A percentile compares a stretch with the other conserved stretches of the same genome.
Evolutionary conservation across 2,329 filamentous ascomycete genomes (phyloP).

Genomic region (Truncatella angustata): DNA sequence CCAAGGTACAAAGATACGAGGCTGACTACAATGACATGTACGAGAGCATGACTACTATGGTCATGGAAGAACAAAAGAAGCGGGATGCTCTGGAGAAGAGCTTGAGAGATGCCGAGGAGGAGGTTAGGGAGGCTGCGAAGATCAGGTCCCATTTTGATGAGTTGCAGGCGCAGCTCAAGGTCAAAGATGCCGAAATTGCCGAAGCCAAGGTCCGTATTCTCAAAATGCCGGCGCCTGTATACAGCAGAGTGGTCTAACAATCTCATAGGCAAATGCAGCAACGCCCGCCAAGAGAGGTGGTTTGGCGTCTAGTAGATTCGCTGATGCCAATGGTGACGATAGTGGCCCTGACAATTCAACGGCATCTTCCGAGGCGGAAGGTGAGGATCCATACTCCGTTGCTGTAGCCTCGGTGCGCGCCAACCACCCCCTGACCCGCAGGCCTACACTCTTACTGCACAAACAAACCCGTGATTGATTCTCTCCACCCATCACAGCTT

Average conservation of each 20-base stretch:
- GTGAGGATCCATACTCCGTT: constrained; percentile 64
- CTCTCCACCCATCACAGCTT: neutral
- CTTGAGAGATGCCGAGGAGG: neutral
- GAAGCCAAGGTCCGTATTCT: constrained; percentile 52
- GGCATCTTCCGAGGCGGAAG: constrained; percentile 44
- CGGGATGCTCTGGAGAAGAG: constrained; percentile 19
- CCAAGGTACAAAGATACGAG: constrained; percentile 52
- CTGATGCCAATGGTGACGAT: constrained; percentile 26
- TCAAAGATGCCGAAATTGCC: constrained; percentile 62
- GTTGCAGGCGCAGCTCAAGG: constrained; percentile 40
- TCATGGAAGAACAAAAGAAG: constrained; percentile 55
- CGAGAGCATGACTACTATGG: constrained; percentile 58
- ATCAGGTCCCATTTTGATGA: constrained; percentile 31
- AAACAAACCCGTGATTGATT: neutral
- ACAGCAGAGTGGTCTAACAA: constrained; percentile 1
- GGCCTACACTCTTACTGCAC: neutral
- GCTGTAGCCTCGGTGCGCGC: constrained; percentile 66
- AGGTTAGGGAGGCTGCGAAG: constrained; percentile 25
- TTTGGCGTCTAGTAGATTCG: constrained; percentile 54
- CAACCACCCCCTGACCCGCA: constrained; percentile 39
- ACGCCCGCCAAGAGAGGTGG: constrained; percentile 37
- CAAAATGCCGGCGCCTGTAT: constrained; percentile 11
- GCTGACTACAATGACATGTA: constrained; percentile 64
- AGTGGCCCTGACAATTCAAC: constrained; percentile 27
- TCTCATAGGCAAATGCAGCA: constrained; percentile 29